Evolutionary conservation across 768 basidiomycete species (phyloP).

Genomic region (Hygrophorus pudorinus): DNA sequence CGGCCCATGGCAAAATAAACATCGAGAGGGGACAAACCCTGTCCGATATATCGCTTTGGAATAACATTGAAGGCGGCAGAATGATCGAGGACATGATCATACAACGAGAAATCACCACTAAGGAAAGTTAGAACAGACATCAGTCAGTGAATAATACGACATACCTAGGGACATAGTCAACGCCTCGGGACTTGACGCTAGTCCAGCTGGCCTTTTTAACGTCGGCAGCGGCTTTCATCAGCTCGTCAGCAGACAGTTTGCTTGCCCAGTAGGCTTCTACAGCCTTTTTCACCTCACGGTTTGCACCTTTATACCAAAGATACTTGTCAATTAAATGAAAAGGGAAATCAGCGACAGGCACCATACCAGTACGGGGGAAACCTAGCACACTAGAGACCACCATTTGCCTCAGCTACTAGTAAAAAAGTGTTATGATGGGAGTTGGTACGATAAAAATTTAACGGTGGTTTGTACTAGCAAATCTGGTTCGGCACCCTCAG

Average conservation of each 20-base stretch:
- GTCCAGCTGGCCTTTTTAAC: constrained; percentile 87
- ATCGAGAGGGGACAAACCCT: constrained; percentile 81
- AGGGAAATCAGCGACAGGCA: too few relatives aligned
- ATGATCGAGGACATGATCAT: constrained; percentile 98
- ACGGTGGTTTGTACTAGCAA: too few relatives aligned
- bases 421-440: constrained; percentile 17
- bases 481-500: too few relatives aligned
- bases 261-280: constrained; percentile 98
- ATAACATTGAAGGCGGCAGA: constrained; percentile 94
- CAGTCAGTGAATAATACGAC: constrained; percentile 3
- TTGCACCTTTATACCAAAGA: constrained; percentile 48
- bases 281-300: constrained; percentile 96
- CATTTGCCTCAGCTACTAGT: constrained; percentile 43
- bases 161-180: constrained; percentile 90
- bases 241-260: constrained; percentile 79
- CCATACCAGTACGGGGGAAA: constrained; percentile 80
- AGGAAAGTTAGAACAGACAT: constrained; percentile 12
- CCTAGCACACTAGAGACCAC: constrained; percentile 81
- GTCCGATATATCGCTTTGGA: constrained; percentile 85
- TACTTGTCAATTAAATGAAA: not conserved
- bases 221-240: constrained; percentile 79
- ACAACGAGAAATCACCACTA: constrained; percentile 97
- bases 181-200: constrained; percentile 71
- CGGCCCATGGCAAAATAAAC: constrained; percentile 99
- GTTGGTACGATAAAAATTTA: constrained; percentile 17